Percentiles rank a stretch among this genome's conserved stretches.
phyloP scores from a whole-genome alignment of 2,329 filamentous ascomycete genomes.

The Alternaria viburni region DNA sequence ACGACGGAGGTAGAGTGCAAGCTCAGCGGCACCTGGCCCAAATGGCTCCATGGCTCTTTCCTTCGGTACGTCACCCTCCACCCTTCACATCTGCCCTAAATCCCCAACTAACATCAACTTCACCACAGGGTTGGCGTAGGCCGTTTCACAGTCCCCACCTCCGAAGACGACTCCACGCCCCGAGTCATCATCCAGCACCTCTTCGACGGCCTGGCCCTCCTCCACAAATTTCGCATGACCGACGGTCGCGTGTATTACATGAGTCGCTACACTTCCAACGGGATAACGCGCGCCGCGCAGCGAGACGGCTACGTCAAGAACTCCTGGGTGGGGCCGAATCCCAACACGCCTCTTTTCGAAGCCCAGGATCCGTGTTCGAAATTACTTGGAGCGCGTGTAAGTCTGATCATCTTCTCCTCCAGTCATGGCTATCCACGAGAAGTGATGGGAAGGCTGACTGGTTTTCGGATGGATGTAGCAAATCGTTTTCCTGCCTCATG shows the following conservation, averaged over 20 bases:
- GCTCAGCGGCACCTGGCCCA: neutral
- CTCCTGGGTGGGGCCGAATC: neutral
- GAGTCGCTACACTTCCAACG: neutral
- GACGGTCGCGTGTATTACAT: slow-evolving; percentile 1
- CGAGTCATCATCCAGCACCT: neutral
- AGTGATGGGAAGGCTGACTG: neutral
- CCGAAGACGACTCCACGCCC: neutral
- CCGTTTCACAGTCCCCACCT: neutral
- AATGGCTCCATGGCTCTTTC: slow-evolving; percentile 1
- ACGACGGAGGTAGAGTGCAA: neutral
- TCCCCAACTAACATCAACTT: neutral
- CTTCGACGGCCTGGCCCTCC: neutral
- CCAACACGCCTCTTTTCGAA: neutral
- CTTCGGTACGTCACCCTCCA: neutral
- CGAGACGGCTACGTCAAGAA: neutral
- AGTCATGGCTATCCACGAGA: neutral
- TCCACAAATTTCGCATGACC: neutral
- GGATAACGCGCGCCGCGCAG: neutral
- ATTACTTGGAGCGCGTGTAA: neutral
- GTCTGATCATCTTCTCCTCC: neutral
- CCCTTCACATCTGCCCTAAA: neutral
- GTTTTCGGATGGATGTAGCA: neutral
- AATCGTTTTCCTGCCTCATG: neutral
- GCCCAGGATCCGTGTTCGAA: neutral
- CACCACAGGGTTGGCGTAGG: neutral